These are phyloP conservation scores for Kondoa malvinella DNA, from an alignment of 768 basidiomycete genomes.

Conservation along the genomic window DNA sequence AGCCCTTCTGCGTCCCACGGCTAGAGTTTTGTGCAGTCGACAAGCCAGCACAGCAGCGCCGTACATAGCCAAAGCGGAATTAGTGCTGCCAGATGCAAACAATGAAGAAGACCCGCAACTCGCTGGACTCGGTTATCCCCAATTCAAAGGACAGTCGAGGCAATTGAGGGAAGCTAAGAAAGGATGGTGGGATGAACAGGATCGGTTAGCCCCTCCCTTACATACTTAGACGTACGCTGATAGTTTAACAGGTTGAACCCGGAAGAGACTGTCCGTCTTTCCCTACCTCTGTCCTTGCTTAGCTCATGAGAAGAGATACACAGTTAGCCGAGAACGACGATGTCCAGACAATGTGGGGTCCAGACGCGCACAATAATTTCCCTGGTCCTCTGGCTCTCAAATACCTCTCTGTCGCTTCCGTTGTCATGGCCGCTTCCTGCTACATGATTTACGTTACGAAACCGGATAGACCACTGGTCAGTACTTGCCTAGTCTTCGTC, in stretches of 20 bases:
- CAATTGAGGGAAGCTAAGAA: constrained; percentile 29
- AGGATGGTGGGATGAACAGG: constrained; percentile 36
- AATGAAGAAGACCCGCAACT: constrained; percentile 23
- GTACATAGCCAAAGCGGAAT: background rate
- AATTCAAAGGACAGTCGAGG: constrained; percentile 30
- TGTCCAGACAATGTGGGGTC: constrained; percentile 34
- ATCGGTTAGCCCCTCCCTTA: constrained; percentile 20
- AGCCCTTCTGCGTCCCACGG: background rate
- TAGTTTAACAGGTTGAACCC: constrained; percentile 29
- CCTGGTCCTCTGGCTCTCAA: constrained; percentile 28
- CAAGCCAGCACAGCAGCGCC: background rate
- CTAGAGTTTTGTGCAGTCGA: background rate
- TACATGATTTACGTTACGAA: constrained; percentile 25
- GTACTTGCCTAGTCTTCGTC: background rate
- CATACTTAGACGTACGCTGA: background rate
- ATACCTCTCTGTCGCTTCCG: constrained; percentile 29
- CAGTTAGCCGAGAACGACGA: constrained; percentile 36
- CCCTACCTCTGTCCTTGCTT: background rate
- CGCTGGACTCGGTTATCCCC: constrained; percentile 31
- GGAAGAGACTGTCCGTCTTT: constrained; percentile 32
- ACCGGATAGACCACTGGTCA: constrained; percentile 26
- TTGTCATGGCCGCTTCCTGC: constrained; percentile 29
- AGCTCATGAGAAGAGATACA: background rate
- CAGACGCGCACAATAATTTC: constrained; percentile 32
- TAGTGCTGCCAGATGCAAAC: constrained; percentile 9